These are phyloP conservation scores for Hirsutella rhossiliensis DNA, from an alignment of 2,329 filamentous ascomycete species.

Conservation along the genomic window DNA sequence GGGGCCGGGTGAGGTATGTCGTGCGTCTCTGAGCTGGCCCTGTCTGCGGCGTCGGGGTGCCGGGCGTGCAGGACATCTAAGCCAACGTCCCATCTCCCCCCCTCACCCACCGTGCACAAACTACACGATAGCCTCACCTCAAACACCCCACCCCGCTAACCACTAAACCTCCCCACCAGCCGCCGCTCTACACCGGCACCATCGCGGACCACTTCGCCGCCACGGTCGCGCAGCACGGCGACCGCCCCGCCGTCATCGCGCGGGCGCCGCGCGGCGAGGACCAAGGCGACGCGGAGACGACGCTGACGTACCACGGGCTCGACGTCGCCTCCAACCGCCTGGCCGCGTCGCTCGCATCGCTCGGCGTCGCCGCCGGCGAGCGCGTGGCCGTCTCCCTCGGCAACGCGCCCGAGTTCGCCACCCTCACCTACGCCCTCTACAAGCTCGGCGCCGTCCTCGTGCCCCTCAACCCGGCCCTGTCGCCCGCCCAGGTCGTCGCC, in stretches of 20 bases:
- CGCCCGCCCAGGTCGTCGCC: constrained; percentile 61
- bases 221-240: constrained; percentile 52
- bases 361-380: constrained; percentile 50
- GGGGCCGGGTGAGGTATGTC: constrained; percentile 17
- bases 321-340: constrained; percentile 67
- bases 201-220: constrained; percentile 61
- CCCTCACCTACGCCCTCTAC: constrained; percentile 78
- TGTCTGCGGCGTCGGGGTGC: no score
- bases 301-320: constrained; percentile 62
- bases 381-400: constrained; percentile 78
- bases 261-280: constrained; percentile 25
- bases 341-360: constrained; percentile 73
- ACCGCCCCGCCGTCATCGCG: constrained; percentile 46
- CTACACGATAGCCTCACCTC: no score
- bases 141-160: not conserved
- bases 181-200: constrained; percentile 53
- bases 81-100: no score
- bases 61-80: no score
- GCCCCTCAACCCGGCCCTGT: constrained; percentile 89
- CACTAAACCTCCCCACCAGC: constrained; percentile 33
- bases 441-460: constrained; percentile 91
- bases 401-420: constrained; percentile 74
- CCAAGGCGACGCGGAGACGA: constrained; percentile 35
- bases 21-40: no score
- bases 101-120: no score